Percentiles rank a stretch among this genome's conserved stretches.
These are phyloP conservation scores for Suillus sp. DNA, from an alignment of 768 basidiomycete species.

Conservation along the genomic window DNA sequence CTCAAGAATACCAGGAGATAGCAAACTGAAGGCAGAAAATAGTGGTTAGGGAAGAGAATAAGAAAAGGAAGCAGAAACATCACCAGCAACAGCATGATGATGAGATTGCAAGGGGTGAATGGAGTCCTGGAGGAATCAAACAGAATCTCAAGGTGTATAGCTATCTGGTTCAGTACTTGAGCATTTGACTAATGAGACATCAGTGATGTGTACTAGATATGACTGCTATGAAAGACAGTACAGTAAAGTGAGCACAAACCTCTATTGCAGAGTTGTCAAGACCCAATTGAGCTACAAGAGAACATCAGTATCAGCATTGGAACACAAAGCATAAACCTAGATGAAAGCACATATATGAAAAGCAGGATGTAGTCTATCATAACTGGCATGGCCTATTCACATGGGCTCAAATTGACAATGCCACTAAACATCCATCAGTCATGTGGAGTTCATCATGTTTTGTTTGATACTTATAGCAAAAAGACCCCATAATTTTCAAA, in stretches of 20 bases:
- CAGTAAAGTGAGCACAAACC: not conserved
- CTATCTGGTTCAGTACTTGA: not conserved
- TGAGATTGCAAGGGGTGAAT: not conserved
- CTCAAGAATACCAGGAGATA: not conserved
- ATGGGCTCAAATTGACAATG: not conserved
- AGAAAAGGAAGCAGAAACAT: not conserved
- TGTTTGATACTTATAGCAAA: not conserved
- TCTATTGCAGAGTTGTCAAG: not conserved
- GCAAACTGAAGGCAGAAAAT: not conserved
- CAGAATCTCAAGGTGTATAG: not conserved
- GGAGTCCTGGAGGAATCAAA: not conserved
- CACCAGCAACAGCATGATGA: not conserved
- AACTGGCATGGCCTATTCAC: not conserved
- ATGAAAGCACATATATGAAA: not conserved
- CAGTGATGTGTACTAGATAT: not conserved
- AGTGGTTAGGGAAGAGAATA: not conserved
- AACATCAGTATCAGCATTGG: not conserved
- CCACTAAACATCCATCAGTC: not conserved
- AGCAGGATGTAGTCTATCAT: conserved; percentile 2
- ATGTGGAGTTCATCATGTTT: not conserved
- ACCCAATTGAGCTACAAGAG: not conserved
- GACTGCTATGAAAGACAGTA: not conserved
- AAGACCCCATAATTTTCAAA: not conserved
- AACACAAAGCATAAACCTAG: not conserved
- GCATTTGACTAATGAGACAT: not conserved